A percentile compares a stretch with the other conserved stretches of the same genome.
Conservation (phyloP, 768 basidiomycete species). For the Tylopilus rubrobrunneus region DNA sequence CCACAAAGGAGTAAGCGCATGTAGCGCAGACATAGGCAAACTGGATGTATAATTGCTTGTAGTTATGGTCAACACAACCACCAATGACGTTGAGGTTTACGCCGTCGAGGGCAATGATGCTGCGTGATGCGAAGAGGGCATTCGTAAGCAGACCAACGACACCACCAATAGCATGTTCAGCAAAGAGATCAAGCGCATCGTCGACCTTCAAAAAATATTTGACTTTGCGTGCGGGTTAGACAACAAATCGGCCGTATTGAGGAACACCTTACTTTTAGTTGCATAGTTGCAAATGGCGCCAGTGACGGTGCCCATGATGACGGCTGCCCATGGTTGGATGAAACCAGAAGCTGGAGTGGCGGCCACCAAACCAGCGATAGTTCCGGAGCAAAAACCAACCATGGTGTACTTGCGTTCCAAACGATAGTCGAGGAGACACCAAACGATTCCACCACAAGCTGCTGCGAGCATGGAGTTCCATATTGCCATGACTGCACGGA, state of each 20-base stretch:
- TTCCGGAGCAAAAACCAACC: slow-evolving; percentile 88
- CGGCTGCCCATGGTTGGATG: slow-evolving; percentile 71
- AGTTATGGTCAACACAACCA: slow-evolving; percentile 74
- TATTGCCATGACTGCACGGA: slow-evolving; percentile 79
- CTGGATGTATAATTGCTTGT: slow-evolving; percentile 79
- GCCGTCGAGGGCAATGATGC: slow-evolving; percentile 66
- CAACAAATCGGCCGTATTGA: neutral
- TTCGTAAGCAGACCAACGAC: slow-evolving; percentile 71
- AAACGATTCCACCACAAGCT: slow-evolving; percentile 76
- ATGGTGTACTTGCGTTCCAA: slow-evolving; percentile 81
- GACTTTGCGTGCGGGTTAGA: slow-evolving; percentile 38
- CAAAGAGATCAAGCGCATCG: slow-evolving; percentile 90
- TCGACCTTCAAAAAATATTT: slow-evolving; percentile 72
- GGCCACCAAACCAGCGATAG: slow-evolving; percentile 84
- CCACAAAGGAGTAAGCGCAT: slow-evolving; percentile 56
- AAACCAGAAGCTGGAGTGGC: slow-evolving; percentile 87
- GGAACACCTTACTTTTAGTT: slow-evolving; percentile 58
- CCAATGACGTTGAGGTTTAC: slow-evolving; percentile 50
- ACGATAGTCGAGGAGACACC: slow-evolving; percentile 79
- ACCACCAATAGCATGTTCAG: slow-evolving; percentile 86
- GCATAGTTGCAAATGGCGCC: slow-evolving; percentile 79
- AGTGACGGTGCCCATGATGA: slow-evolving; percentile 70
- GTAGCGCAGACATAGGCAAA: slow-evolving; percentile 59
- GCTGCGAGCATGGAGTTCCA: slow-evolving; percentile 89
- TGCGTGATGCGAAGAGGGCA: slow-evolving; percentile 67